Evolutionary conservation across 2,329 filamentous ascomycete species (phyloP).

Genomic region (Calonectria hawksworthii): DNA sequence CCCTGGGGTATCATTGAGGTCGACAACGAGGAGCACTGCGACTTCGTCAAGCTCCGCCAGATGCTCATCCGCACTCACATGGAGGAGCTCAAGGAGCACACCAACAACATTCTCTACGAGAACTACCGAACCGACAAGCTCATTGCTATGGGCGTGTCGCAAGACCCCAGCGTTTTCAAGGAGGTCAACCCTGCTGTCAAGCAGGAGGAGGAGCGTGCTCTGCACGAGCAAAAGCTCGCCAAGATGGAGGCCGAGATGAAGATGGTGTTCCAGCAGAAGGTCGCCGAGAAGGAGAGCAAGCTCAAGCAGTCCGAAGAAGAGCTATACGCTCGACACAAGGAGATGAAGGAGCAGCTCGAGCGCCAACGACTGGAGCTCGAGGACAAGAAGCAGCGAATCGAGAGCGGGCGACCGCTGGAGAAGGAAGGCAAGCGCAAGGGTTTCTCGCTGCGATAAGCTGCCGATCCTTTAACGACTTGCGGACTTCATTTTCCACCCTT

Average conservation of each 20-base stretch:
- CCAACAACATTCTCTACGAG: constrained; percentile 98
- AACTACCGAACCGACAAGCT: constrained; percentile 99
- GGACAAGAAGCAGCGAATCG: constrained; percentile 97
- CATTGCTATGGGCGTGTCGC: constrained; percentile 96
- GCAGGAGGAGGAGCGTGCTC: constrained; percentile 97
- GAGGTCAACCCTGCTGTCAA: constrained; percentile 99
- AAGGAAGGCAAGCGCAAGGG: constrained; percentile 99
- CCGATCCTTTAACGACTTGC: constrained; percentile 39
- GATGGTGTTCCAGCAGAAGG: constrained; percentile 99
- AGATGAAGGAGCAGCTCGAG: constrained; percentile 99
- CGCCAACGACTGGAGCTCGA: constrained; percentile 95
- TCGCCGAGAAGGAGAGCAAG: constrained; percentile 99
- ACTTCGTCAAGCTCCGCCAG: constrained; percentile 99
- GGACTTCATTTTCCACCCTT: constrained; percentile 41
- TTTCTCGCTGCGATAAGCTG: constrained; percentile 92
- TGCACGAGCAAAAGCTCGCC: constrained; percentile 99
- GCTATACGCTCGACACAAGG: constrained; percentile 95
- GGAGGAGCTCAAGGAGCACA: constrained; percentile 99
- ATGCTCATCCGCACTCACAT: constrained; percentile 99
- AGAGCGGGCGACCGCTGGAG: constrained; percentile 95
- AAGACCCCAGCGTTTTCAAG: constrained; percentile 99
- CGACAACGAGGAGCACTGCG: constrained; percentile 99
- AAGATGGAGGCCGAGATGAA: constrained; percentile 99
- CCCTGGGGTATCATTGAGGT: constrained; percentile 99
- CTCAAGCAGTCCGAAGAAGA: constrained; percentile 99